Conservation (phyloP, 371 early-diverging fungal species). For the Batkoa obscura region DNA sequence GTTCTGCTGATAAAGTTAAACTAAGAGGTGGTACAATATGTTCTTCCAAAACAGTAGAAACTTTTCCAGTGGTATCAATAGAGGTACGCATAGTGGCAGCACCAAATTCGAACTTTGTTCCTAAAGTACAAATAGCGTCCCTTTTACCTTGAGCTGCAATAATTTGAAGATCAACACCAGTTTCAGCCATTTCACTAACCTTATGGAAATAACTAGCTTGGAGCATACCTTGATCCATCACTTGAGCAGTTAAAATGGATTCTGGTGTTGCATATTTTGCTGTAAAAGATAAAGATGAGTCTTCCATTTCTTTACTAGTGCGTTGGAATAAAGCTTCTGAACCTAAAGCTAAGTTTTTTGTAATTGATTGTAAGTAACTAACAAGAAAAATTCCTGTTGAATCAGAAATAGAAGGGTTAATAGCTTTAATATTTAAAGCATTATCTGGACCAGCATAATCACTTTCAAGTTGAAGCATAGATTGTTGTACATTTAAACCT, state of each 20-base stretch:
- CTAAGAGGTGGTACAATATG: constrained; percentile 84
- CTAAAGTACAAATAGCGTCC: constrained; percentile 81
- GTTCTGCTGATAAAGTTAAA: constrained; percentile 79
- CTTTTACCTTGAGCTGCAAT: constrained; percentile 53
- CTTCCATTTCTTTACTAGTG: constrained; percentile 66
- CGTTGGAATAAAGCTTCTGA: constrained; percentile 71
- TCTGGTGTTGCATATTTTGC: constrained; percentile 50
- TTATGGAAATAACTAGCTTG: constrained; percentile 80
- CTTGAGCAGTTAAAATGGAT: constrained; percentile 64
- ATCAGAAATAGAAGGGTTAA: constrained; percentile 84
- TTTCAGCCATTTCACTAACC: constrained; percentile 82
- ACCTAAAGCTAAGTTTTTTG: constrained; percentile 65
- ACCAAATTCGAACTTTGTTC: constrained; percentile 90
- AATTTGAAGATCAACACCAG: constrained; percentile 80
- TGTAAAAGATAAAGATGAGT: constrained; percentile 54
- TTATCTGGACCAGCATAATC: constrained; percentile 81
- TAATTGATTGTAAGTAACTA: constrained; percentile 80
- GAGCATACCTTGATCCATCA: constrained; percentile 61
- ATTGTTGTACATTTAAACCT: constrained; percentile 29
- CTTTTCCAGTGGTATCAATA: constrained; percentile 75
- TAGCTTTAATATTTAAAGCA: constrained; percentile 68
- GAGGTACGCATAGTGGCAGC: constrained; percentile 78
- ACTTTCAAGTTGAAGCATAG: constrained; percentile 78
- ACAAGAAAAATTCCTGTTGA: constrained; percentile 74
- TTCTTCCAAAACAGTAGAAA: constrained; percentile 81